Evolutionary conservation across 768 basidiomycete genomes (phyloP), one percentile per base, ranked within the genome.

Genomic region (Ramaria sp.): DNA sequence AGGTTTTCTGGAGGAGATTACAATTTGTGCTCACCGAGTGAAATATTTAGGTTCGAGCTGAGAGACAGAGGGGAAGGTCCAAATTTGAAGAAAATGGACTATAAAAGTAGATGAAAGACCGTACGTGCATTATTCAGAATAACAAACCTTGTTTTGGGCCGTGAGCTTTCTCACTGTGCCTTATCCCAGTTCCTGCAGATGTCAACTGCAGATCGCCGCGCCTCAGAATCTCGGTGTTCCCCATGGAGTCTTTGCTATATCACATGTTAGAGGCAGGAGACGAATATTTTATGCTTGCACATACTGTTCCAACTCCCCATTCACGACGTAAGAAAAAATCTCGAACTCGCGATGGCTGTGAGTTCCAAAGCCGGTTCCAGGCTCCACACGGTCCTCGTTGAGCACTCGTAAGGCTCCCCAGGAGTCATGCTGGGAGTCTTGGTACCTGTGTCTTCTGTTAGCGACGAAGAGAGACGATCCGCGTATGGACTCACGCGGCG

Each of bases 121-220:
- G 41, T 27, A 50, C 27, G 56, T n/a, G 5, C 4, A 18, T n/a
- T 7, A 54, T 53, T 56, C 3, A 22, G 22, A 52, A 24, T 8
- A 12, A 2, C 37, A 28, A 42, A 37, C 53, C 53, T 41, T 69
- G 67, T 57, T 70, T 55, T 20, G 66, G 55, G 18, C 80, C 78
- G 62, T 84, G 64, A 18, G 71, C 74, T 62, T 76, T 78, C 60
- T 85, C 83, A 28, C 83, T 84, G 67, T 97, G 94, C 0, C 81
- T 75, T 62, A 97, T 95, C 3, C 95, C 95, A 0, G 85, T 93
- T 9, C 94, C 94, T 0, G 94, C 82, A 1, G 86, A 90, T 1
- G 93, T 93, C 70, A 96, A 79, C 66, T 97, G 94, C 30, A 97
- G 61, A 61, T 91, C 86, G 0, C 95, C 95, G 15, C 91, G 81